Evolutionary conservation across 139 green algal genomes (phyloP).

Genomic region (Zygnema circumcarinatum): DNA sequence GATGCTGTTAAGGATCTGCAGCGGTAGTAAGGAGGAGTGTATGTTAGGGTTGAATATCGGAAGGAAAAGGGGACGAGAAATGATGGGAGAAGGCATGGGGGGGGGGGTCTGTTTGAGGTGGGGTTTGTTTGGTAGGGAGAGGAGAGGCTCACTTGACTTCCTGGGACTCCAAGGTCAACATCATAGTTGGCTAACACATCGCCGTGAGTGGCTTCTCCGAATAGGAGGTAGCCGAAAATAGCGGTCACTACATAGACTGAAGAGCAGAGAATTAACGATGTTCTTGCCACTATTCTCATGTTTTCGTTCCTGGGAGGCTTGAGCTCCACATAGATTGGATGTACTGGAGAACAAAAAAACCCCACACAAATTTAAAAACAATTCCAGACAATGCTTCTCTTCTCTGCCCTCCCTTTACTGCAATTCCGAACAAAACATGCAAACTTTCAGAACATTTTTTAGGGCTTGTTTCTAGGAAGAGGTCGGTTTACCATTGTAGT

Average conservation of each 20-base stretch:
- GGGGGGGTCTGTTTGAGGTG: not conserved
- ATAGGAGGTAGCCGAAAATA: not conserved
- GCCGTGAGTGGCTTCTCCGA: not conserved
- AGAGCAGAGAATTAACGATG: not conserved
- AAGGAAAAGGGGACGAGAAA: not conserved
- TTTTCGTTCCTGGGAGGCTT: not conserved
- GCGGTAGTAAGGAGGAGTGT: not conserved
- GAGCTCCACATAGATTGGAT: constrained; percentile 48
- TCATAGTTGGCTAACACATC: not conserved
- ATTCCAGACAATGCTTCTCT: not conserved
- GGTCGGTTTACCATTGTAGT: constrained; percentile 52
- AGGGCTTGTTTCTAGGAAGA: too few relatives aligned
- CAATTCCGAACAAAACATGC: not conserved
- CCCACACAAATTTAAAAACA: not conserved
- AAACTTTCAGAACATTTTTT: too few relatives aligned
- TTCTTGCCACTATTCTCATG: not conserved
- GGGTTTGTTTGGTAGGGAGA: not conserved
- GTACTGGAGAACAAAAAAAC: too few relatives aligned
- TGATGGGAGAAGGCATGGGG: not conserved
- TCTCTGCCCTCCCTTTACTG: not conserved
- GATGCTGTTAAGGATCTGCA: constrained; percentile 37
- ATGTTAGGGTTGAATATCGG: not conserved
- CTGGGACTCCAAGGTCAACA: not conserved
- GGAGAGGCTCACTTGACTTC: not conserved
- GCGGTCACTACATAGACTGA: not conserved